phyloP scores from a whole-genome alignment of 495 filamentous ascomycete genomes.

The Aspergillus incahuasiensis region DNA sequence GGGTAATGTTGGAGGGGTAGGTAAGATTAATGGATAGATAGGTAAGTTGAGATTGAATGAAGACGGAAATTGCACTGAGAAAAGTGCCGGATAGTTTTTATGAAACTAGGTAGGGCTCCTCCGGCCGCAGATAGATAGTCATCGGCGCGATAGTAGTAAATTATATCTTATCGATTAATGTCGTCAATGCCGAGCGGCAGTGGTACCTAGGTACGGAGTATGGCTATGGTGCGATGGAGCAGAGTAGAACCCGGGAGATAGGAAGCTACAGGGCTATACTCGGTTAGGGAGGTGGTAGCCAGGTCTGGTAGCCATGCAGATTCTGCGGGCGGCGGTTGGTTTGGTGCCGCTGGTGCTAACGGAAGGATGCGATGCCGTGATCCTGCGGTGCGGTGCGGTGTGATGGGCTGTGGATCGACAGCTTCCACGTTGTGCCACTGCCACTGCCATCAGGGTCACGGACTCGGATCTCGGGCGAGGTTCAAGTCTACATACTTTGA shows the following conservation, averaged over 20 bases:
- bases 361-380: constrained; percentile 6
- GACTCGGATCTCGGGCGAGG: background rate
- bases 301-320: constrained; percentile 6
- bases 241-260: background rate
- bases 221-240: background rate
- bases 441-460: background rate
- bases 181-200: no score
- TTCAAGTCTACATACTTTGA: background rate
- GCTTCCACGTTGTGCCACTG: background rate
- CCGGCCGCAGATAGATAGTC: no score
- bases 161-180: no score
- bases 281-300: background rate
- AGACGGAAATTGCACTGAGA: no score
- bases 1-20: background rate
- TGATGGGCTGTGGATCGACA: background rate
- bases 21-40: background rate
- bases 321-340: background rate
- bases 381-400: constrained; percentile 6
- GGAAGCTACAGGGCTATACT: background rate
- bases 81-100: no score
- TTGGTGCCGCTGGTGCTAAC: background rate
- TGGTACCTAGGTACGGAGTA: no score
- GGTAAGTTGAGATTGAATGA: no score
- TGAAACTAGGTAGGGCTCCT: no score
- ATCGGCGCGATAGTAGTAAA: no score